Evolutionary conservation across 164 flowering plant genomes (phyloP).

Genomic region (Dillenia turbinata): DNA sequence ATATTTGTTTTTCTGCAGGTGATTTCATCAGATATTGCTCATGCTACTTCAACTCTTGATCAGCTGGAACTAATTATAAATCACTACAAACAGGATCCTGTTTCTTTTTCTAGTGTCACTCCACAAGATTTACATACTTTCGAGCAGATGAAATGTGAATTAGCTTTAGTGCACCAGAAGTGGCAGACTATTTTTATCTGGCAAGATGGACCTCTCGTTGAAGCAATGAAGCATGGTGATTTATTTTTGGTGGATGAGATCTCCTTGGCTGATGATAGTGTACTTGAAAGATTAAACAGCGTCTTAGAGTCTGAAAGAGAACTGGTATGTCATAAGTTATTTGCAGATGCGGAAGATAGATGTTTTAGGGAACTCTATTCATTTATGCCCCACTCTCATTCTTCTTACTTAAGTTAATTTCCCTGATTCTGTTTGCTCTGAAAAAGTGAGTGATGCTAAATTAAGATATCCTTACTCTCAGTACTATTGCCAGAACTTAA

Average conservation of each 20-base stretch:
- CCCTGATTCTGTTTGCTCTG: no score
- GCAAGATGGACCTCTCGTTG: constrained; percentile 97
- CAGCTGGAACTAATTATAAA: constrained; percentile 31
- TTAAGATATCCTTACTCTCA: no score
- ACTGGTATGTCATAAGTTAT: constrained; percentile 46
- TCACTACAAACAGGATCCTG: constrained; percentile 29
- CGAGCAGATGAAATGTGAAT: constrained; percentile 31
- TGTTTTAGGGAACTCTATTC: not conserved
- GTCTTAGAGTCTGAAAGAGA: constrained; percentile 89
- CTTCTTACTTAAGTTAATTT: not conserved
- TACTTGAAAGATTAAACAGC: constrained; percentile 93
- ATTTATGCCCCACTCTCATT: not conserved
- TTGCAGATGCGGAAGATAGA: no score
- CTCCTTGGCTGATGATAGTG: constrained; percentile 98
- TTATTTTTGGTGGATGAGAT: constrained; percentile 93
- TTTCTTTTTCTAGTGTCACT: constrained; percentile 29
- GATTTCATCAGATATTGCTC: constrained; percentile 61
- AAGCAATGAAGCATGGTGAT: constrained; percentile 88
- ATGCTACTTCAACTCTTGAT: constrained; percentile 52
- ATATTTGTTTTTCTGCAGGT: constrained; percentile 32
- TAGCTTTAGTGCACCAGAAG: constrained; percentile 46
- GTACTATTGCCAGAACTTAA: no score
- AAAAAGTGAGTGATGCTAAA: no score
- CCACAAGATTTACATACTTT: constrained; percentile 37
- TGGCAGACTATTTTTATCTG: constrained; percentile 85